Percentiles rank a stretch among this genome's conserved stretches.
phyloP scores from a whole-genome alignment of 202 grass and related monocot genomes.

The Zizania palustris region DNA sequence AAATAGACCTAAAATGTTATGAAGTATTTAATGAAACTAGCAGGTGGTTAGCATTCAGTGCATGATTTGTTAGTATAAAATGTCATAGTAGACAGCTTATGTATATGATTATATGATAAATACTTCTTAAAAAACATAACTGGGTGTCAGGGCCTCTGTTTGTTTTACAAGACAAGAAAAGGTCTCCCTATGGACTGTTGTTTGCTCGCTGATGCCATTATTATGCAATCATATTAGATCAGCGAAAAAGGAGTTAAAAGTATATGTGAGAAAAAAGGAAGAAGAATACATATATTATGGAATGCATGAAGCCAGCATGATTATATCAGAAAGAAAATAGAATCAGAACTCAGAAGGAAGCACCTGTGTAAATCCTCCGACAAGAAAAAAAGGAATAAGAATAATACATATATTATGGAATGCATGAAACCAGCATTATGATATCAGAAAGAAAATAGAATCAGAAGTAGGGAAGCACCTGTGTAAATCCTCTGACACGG shows the following conservation, averaged over 20 bases:
- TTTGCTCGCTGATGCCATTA: constrained; percentile 4
- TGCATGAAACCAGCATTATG: constrained; percentile 7
- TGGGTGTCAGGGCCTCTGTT: neutral
- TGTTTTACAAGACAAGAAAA: constrained; percentile 6
- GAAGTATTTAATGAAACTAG: constrained; percentile 12
- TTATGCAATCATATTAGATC: neutral
- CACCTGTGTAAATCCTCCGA: constrained; percentile 97
- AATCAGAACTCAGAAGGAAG: constrained; percentile 4
- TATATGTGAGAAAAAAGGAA: neutral
- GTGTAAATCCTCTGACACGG: constrained; percentile 96
- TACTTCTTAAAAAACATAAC: neutral
- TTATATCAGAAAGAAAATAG: constrained; percentile 8
- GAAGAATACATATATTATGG: neutral
- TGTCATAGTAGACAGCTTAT: neutral
- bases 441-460: constrained; percentile 20
- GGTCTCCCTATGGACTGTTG: neutral
- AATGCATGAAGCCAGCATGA: constrained; percentile 9
- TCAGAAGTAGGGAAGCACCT: constrained; percentile 50
- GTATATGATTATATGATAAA: neutral
- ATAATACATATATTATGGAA: neutral
- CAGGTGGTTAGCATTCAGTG: neutral
- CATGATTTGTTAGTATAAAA: constrained; percentile 11
- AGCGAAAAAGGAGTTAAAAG: neutral
- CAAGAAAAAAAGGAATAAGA: constrained; percentile 2
- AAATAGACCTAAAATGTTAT: constrained; percentile 31